Evolutionary conservation across 495 filamentous ascomycete genomes (phyloP).

Genomic region (Annulohypoxylon bovei): DNA sequence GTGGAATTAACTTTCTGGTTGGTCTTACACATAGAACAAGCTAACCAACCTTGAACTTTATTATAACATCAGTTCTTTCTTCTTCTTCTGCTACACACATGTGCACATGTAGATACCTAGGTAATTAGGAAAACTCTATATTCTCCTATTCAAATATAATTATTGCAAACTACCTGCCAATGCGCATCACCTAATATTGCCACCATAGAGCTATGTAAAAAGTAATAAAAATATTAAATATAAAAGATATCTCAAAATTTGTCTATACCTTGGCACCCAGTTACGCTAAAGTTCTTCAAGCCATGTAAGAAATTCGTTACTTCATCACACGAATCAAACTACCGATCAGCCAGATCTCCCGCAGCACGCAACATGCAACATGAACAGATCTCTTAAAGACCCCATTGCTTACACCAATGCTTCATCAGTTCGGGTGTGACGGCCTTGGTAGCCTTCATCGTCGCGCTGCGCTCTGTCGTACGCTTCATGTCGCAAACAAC

Average conservation of each 20-base stretch:
- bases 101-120: no score
- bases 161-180: not conserved
- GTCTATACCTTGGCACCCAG: no score
- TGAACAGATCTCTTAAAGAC: conserved; percentile 34
- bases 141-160: not conserved
- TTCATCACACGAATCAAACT: not conserved
- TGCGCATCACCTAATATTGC: not conserved
- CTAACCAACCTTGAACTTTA: no score
- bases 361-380: not conserved
- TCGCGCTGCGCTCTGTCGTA: conserved; percentile 47
- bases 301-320: not conserved
- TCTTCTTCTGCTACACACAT: no score
- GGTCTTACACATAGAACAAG: no score
- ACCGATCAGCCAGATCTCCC: not conserved
- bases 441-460: conserved; percentile 49
- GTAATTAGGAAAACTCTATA: no score
- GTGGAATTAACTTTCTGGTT: no score
- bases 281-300: not conserved
- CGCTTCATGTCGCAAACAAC: conserved; percentile 47
- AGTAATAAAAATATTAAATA: no score
- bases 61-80: no score
- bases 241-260: not conserved
- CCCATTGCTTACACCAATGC: conserved; percentile 63
- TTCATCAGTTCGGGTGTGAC: conserved; percentile 57
- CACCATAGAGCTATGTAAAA: not conserved